These are phyloP conservation scores for Talaromyces liani DNA, from an alignment of 495 filamentous ascomycete genomes.

Conservation along the genomic window DNA sequence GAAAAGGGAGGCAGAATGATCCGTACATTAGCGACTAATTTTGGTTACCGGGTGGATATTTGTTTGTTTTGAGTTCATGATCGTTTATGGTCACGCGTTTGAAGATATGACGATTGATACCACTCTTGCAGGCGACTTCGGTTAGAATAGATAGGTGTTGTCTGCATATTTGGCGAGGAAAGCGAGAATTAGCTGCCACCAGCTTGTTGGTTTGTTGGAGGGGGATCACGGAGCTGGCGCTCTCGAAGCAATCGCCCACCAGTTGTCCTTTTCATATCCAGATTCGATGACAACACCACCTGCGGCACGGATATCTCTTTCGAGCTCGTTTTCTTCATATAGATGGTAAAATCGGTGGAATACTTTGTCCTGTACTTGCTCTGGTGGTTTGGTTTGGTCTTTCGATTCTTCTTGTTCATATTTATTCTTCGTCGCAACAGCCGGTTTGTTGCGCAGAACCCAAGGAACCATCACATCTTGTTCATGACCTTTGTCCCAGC, in stretches of 20 bases:
- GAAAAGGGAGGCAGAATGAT: slow-evolving; percentile 11
- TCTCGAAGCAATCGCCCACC: slow-evolving; percentile 68
- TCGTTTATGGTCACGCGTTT: not conserved
- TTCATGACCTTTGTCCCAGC: slow-evolving; percentile 79
- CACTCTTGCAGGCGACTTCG: not conserved
- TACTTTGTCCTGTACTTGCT: slow-evolving; percentile 29
- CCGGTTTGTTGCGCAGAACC: slow-evolving; percentile 53
- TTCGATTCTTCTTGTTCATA: slow-evolving; percentile 6
- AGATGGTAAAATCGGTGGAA: slow-evolving; percentile 95
- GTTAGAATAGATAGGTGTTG: not conserved
- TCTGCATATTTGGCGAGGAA: not conserved
- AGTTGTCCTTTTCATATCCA: slow-evolving; percentile 97
- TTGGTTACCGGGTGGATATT: not conserved
- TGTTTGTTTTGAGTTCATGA: slow-evolving; percentile 5
- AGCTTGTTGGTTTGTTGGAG: not conserved
- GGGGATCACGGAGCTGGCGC: not conserved
- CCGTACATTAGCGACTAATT: slow-evolving; percentile 21
- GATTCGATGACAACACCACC: slow-evolving; percentile 70
- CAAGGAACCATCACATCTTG: slow-evolving; percentile 97
- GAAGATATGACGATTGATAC: slow-evolving; percentile 3
- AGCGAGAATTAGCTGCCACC: not conserved
- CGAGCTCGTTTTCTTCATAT: slow-evolving; percentile 79
- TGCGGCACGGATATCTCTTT: slow-evolving; percentile 66
- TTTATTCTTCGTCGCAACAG: slow-evolving; percentile 2
- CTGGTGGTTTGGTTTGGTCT: slow-evolving; percentile 21